Evolutionary conservation across 495 filamentous ascomycete species (phyloP), one percentile per base, ranked within the genome.

Genomic region (Penicillium psychrofluorescens): DNA sequence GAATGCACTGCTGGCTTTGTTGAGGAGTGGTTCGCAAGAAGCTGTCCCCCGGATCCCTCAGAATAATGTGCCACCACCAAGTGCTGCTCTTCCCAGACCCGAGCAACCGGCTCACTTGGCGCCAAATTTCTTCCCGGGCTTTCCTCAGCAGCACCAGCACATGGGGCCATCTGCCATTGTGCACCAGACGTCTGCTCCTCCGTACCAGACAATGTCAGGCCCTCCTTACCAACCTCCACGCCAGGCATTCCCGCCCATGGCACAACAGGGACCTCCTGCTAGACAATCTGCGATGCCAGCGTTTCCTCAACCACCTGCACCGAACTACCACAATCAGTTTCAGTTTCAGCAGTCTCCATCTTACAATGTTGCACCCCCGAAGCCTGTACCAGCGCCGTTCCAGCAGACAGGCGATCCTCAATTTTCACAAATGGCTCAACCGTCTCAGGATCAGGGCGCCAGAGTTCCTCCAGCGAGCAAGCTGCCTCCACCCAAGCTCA

Each of bases 401-500:
- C 74, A 76, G 41, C 59, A 58, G 36, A 77, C 77, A 22, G 71
- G 72, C 8, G 75, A 78, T 45, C 74, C 75, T 41, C 59, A 70
- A 40, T 69, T 74, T 35, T 62, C 69, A 35, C 68, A 71, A 14
- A 64, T 66, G 29, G 55, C 63, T 27, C 63, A 63, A 30, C 55
- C 53, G 32, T 49, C 59, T 35, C 68, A 68, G 33, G 53, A 59
- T 15, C 64, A 70, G 51, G 66, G 71, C 31, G 62, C 73, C 27
- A 56, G 61, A 38, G 63, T 78, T 35, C 77, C 79, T 29, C 67
- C 76, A 48, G 75, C 81, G 32, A 77, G 70, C 54, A 74, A 77
- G 38, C 53, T 79, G 16, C 79, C 76, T 9, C 64, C 74, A 32
- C 83, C 79, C 7, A 78, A 82, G 51, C 69, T 88, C 33, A 84